Evolutionary conservation across 441 rosid species (phyloP).

Genomic region (Aleurites moluccanus): DNA sequence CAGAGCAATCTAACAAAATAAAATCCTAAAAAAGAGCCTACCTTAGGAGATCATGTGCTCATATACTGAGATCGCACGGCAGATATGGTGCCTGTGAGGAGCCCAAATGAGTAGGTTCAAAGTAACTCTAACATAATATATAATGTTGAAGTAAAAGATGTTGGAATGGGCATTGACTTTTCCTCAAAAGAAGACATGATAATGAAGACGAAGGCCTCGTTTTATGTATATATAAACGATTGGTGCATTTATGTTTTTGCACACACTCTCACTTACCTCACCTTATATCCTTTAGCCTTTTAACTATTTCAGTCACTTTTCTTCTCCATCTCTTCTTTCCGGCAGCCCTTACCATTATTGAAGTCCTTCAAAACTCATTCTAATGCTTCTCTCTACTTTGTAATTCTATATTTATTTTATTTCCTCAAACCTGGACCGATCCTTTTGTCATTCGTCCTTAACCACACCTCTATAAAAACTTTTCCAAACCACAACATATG

Average conservation of each 20-base stretch:
- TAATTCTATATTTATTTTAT: background rate
- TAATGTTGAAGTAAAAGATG: slow-evolving; percentile 13
- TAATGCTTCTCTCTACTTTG: background rate
- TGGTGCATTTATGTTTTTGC: background rate
- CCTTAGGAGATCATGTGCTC: slow-evolving; percentile 2
- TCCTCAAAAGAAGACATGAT: background rate
- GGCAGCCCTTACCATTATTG: too few species aligned
- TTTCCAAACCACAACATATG: too few species aligned
- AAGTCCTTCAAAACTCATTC: background rate
- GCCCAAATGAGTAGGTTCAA: background rate
- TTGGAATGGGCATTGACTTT: slow-evolving; percentile 47
- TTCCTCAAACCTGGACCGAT: slow-evolving; percentile 34
- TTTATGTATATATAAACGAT: slow-evolving; percentile 28
- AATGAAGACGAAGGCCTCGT: slow-evolving; percentile 13
- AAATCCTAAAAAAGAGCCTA: too few species aligned
- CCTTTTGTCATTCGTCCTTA: slow-evolving; percentile 30
- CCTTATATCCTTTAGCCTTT: too few species aligned
- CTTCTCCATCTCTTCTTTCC: too few species aligned
- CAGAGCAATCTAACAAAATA: too few species aligned
- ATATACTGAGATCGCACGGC: slow-evolving; percentile 17
- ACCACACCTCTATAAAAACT: slow-evolving; percentile 35
- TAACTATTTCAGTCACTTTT: too few species aligned
- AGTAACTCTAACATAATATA: slow-evolving; percentile 15
- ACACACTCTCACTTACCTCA: too few species aligned
- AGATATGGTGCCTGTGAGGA: slow-evolving; percentile 17